Percentiles rank a stretch among this genome's conserved stretches.
phyloP scores from a whole-genome alignment of 1,139 yeast genomes.

The Debaryomycetaceae sp. region DNA sequence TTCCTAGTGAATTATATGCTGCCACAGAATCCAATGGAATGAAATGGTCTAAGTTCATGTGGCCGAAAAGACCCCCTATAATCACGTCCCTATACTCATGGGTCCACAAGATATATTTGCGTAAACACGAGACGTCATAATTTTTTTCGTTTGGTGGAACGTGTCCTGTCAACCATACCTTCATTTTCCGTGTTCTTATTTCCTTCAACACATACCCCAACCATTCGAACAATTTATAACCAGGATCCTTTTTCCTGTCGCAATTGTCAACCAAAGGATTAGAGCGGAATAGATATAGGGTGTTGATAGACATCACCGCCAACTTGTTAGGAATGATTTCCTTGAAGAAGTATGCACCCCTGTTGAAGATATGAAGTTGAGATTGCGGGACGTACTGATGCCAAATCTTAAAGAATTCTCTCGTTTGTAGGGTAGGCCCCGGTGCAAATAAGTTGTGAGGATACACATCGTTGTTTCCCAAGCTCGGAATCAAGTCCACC shows the following conservation, averaged over 20 bases:
- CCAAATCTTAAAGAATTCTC: constrained; percentile 76
- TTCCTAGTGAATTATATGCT: constrained; percentile 50
- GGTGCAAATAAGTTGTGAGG: constrained; percentile 83
- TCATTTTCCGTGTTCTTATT: constrained; percentile 69
- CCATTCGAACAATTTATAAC: constrained; percentile 75
- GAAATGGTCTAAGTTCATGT: constrained; percentile 86
- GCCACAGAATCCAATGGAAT: constrained; percentile 69
- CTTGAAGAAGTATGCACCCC: constrained; percentile 70
- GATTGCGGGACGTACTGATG: constrained; percentile 69
- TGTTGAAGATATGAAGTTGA: constrained; percentile 69
- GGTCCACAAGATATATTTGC: constrained; percentile 73
- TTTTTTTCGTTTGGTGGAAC: constrained; percentile 84
- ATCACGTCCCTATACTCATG: constrained; percentile 80
- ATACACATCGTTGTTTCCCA: constrained; percentile 85
- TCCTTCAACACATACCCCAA: constrained; percentile 71
- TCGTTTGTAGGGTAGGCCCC: constrained; percentile 81
- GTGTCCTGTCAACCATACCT: constrained; percentile 85
- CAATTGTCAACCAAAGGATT: constrained; percentile 85
- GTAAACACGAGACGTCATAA: constrained; percentile 65
- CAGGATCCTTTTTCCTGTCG: constrained; percentile 69
- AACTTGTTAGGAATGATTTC: constrained; percentile 76
- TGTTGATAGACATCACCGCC: constrained; percentile 76
- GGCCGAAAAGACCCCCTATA: constrained; percentile 81
- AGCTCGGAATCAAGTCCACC: constrained; percentile 58
- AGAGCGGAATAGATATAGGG: constrained; percentile 68